These are phyloP conservation scores for Fusarium nisikadoi DNA, from an alignment of 2,329 filamentous ascomycete species.

Conservation along the genomic window DNA sequence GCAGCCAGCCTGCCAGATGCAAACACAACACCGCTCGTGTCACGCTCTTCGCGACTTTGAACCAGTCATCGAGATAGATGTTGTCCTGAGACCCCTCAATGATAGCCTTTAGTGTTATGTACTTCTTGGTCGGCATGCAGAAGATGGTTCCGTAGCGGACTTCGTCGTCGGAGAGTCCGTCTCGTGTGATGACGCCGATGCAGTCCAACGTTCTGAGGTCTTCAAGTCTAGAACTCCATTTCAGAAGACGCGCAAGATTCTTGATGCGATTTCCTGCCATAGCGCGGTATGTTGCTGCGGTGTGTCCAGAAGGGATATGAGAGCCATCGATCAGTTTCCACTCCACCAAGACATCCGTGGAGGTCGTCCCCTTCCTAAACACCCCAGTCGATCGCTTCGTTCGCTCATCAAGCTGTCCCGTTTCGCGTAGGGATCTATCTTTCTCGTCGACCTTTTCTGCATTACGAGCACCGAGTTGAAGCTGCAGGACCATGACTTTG, in stretches of 20 bases:
- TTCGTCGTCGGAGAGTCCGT: neutral
- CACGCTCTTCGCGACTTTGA: neutral
- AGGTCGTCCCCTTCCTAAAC: rapidly evolving
- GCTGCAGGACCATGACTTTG: neutral
- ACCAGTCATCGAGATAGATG: neutral
- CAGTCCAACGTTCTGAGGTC: neutral
- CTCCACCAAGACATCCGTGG: neutral
- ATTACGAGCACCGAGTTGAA: neutral
- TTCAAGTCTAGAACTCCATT: neutral
- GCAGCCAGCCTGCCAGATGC: neutral
- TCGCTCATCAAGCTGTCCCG: neutral
- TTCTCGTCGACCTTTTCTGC: neutral
- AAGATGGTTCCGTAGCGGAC: neutral
- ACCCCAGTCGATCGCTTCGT: rapidly evolving
- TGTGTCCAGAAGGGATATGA: neutral
- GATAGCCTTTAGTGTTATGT: neutral
- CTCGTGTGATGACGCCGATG: neutral
- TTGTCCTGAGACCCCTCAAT: neutral
- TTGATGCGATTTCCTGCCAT: neutral
- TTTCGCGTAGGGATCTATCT: neutral
- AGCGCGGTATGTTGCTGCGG: neutral
- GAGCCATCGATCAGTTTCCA: neutral
- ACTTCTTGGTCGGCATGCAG: neutral
- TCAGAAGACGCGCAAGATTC: neutral
- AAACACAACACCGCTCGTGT: neutral